A percentile compares a stretch with the other conserved stretches of the same genome.
These are phyloP conservation scores for Picochlorum sp. DNA, from an alignment of 139 green algal genomes.

Conservation along the genomic window DNA sequence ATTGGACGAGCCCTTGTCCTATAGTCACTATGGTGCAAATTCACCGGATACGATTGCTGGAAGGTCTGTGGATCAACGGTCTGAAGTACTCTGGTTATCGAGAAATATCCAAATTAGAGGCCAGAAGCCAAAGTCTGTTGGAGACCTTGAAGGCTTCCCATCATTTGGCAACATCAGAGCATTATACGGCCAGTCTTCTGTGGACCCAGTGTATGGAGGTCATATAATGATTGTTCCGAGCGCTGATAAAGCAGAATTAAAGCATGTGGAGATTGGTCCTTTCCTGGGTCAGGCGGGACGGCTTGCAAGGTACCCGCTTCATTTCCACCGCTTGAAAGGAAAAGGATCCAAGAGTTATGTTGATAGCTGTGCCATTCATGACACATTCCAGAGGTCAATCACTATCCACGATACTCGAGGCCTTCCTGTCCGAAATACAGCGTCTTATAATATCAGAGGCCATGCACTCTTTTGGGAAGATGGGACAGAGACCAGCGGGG, in stretches of 20 bases:
- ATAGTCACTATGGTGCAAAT: neutral
- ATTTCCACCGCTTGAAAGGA: neutral
- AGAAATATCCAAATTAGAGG: conserved; percentile 6
- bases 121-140: neutral
- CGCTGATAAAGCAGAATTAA: neutral
- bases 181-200: neutral
- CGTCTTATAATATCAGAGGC: neutral
- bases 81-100: neutral
- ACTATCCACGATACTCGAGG: neutral
- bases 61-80: neutral
- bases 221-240: neutral
- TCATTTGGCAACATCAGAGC: neutral
- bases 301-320: neutral
- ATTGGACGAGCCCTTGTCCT: neutral
- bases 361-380: neutral
- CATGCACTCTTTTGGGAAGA: conserved; percentile 4
- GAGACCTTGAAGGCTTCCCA: neutral
- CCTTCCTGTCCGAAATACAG: neutral
- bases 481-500: neutral
- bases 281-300: neutral
- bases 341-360: neutral
- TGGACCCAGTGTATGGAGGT: neutral
- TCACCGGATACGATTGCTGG: neutral
- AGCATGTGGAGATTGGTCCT: neutral
- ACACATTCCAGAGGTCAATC: neutral